These are phyloP conservation scores for Raffaelea ambrosiae DNA, from an alignment of 2,329 filamentous ascomycete species.

Conservation along the genomic window DNA sequence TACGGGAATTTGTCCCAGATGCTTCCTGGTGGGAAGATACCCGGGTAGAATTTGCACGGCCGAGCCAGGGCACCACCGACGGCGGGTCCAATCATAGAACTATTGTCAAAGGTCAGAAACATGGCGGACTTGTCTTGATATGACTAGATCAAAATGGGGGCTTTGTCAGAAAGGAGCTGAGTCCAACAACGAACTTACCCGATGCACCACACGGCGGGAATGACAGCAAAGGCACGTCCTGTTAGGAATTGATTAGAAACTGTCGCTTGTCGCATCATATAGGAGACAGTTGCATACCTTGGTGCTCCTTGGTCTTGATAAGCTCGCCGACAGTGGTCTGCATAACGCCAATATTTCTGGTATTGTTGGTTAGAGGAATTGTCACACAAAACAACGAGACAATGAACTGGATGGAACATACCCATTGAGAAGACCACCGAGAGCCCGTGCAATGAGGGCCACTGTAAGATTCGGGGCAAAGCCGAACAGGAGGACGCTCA, in stretches of 20 bases:
- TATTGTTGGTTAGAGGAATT: constrained; percentile 9
- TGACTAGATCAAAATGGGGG: no score
- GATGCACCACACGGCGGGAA: constrained; percentile 97
- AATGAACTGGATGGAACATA: constrained; percentile 34
- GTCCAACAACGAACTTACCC: constrained; percentile 49
- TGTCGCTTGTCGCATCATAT: no score
- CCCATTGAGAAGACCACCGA: constrained; percentile 91
- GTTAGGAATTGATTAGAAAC: background rate
- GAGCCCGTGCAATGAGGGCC: constrained; percentile 76
- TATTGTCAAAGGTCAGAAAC: constrained; percentile 28
- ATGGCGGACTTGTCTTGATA: no score
- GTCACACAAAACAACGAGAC: constrained; percentile 11
- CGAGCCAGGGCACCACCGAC: constrained; percentile 85
- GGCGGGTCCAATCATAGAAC: constrained; percentile 84
- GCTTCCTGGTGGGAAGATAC: constrained; percentile 60
- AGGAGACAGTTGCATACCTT: constrained; percentile 49
- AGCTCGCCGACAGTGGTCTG: constrained; percentile 94
- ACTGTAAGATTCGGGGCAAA: constrained; percentile 76
- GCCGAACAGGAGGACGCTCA: constrained; percentile 90
- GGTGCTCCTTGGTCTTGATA: constrained; percentile 86
- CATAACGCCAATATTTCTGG: constrained; percentile 84
- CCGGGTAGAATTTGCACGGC: constrained; percentile 75
- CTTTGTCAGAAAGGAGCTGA: no score
- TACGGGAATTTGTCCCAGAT: constrained; percentile 87
- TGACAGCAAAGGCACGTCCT: constrained; percentile 92